Evolutionary conservation across 345 rosid genomes (phyloP), one percentile per base, ranked within the genome.

Genomic region (Eucalyptus cladocalyx): DNA sequence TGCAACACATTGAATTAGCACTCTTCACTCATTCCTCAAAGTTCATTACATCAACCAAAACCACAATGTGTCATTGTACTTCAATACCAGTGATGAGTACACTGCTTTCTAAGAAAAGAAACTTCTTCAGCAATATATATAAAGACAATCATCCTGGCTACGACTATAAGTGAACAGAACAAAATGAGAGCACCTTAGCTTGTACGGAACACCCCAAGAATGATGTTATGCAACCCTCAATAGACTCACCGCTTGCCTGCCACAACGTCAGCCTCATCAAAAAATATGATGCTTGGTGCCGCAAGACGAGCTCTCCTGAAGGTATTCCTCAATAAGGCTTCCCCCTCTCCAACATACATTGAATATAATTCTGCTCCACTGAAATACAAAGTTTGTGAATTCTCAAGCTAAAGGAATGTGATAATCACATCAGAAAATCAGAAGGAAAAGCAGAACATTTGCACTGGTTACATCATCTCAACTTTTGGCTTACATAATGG

Each of bases 291-390:
- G 93, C 99, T 97, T 51, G 99, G 99, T 14, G 98, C 95, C 62
- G 98, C 97, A 89, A 96, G 97, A 72, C 97, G 94, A 88, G 99
- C 99, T 93, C 99, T 95, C 40, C 93, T 95, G 93, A 97, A 97
- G 86, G 97, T 97, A 91, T 93, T 94, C 19, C 98, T 95, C 91
- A 97, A 89, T 88, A 97, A 93, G 83, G 99, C 98, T 95, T 97
- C 99, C 88, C 99, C 98, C 94, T 97, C 99, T 89, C 99, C 99
- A 89, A 97, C 99, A 91, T 97, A 97, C 99, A 96, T 97, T 6
- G 99, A 97, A 89, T 94, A 97, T 65, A 97, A 92, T 91, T 97
- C 99, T 88, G 99, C 98, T 90, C 99, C 98, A 91, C 99, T 96
- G 94, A 91, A 87, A 32, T 47, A 81, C 21, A 60, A 81, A 69